Percentiles rank a stretch among this genome's conserved stretches.
These are phyloP conservation scores for Gnetum montanum DNA, from an alignment of 75 land plant species.

Conservation along the genomic window DNA sequence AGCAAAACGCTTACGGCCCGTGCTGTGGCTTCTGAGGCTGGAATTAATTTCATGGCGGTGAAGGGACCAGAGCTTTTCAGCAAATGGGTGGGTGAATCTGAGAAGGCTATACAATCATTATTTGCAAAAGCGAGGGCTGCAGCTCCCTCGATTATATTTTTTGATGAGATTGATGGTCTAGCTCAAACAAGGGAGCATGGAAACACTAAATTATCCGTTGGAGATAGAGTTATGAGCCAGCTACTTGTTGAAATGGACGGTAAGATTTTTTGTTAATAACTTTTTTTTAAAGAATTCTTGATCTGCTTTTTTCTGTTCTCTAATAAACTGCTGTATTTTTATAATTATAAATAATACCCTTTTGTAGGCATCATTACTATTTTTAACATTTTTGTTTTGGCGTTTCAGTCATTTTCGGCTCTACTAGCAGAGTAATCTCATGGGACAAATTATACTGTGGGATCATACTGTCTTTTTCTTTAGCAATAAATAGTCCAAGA, in stretches of 20 bases:
- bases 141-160: slow-evolving; percentile 90
- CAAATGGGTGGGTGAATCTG: slow-evolving; percentile 99
- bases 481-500: too few relatives aligned
- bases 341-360: too few relatives aligned
- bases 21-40: slow-evolving; percentile 94
- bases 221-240: slow-evolving; percentile 92
- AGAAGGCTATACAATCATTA: slow-evolving; percentile 78
- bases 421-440: too few relatives aligned
- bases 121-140: slow-evolving; percentile 88
- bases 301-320: too few relatives aligned
- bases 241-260: slow-evolving; percentile 96
- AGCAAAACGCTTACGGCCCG: slow-evolving; percentile 97
- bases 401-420: too few relatives aligned
- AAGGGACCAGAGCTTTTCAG: slow-evolving; percentile 97
- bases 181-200: slow-evolving; percentile 70
- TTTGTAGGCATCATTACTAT: too few relatives aligned
- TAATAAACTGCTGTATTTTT: too few relatives aligned
- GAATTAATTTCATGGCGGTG: slow-evolving; percentile 86
- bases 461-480: too few relatives aligned
- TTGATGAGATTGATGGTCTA: slow-evolving; percentile 98
- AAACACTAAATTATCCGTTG: slow-evolving; percentile 71
- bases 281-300: too few relatives aligned
- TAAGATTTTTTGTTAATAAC: too few relatives aligned
- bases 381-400: too few relatives aligned
- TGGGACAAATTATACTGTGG: too few relatives aligned